Evolutionary conservation across 192 early-diverging fungal genomes (phyloP), one percentile per base, ranked within the genome.

Genomic region (Coemansia nantahalensis): DNA sequence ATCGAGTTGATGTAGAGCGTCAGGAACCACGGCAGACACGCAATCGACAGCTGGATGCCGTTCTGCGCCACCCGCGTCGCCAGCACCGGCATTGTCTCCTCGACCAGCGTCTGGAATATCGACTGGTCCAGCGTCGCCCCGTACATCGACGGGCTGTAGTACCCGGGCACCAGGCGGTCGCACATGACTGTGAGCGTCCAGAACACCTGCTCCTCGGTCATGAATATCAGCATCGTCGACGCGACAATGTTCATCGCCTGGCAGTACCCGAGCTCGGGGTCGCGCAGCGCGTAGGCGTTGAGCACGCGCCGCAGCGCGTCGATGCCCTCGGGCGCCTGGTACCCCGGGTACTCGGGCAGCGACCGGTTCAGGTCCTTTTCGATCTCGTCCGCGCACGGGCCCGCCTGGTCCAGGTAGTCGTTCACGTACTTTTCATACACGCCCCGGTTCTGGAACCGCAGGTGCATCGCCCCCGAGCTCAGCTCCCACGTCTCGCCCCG

Each of bases 231-330:
- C 56, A 99, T 77, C 0, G 94, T 90, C 23, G 89, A 92, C 37
- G 93, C 91, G 1, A 99, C 88, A 79, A 99, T 94, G 69, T 99
- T 99, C 97, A 99, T 99, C 3, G 97, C 95, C 65, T 99, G 97
- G 69, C 97, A 99, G 72, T 99, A 99, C n/a, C 97, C 97, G 17
- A 99, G 83, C 64, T 95, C 92, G 0, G 89, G 81, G 50, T 91
- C 84, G 48, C 84, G 86, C 82, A 86, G 84, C 16, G 89, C 79
- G 57, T 92, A 92, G 3, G 89, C 87, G 47, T 86, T 88, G 35
- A 99, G 74, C 21, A 98, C 95, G 16, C 93, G 84, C n/a, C 97
- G 86, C 37, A 99, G 76, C 5, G 90, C 84, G 34, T 91, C 82
- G 42, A 99, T 97, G 1, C 97, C 97, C 65, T 98, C 84, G 16